Evolutionary conservation across 1,284 basidiomycete genomes (phyloP).

Genomic region (Cerrena zonata): DNA sequence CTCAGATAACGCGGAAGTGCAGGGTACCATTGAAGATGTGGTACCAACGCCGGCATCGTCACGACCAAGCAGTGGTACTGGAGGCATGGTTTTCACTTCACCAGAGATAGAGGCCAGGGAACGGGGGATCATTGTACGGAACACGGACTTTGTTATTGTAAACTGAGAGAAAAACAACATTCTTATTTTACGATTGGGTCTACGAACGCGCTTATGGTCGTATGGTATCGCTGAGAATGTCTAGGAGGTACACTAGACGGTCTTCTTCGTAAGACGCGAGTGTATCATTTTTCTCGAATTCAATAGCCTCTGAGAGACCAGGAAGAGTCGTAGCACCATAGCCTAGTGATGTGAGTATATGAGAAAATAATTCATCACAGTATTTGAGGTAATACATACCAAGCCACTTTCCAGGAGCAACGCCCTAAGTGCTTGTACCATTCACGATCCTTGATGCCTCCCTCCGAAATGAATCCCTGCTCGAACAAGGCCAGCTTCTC

Average conservation of each 20-base stretch:
- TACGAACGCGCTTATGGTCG: slow-evolving; percentile 11
- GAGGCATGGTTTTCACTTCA: neutral
- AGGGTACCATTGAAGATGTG: neutral
- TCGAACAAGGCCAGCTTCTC: slow-evolving; percentile 73
- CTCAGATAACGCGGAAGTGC: neutral
- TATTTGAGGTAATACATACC: slow-evolving; percentile 41
- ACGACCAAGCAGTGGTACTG: neutral
- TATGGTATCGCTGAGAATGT: slow-evolving; percentile 23
- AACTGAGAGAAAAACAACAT: neutral
- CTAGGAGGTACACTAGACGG: slow-evolving; percentile 54
- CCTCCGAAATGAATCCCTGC: slow-evolving; percentile 75
- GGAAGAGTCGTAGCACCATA: slow-evolving; percentile 87
- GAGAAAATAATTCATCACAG: neutral
- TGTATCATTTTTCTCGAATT: slow-evolving; percentile 60
- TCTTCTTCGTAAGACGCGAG: slow-evolving; percentile 59
- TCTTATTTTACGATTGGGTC: neutral
- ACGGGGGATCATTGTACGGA: slow-evolving; percentile 1
- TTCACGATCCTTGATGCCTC: slow-evolving; percentile 70
- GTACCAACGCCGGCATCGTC: neutral
- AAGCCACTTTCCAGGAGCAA: slow-evolving; percentile 85
- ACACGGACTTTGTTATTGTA: neutral
- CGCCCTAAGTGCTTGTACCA: slow-evolving; percentile 84
- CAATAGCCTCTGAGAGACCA: slow-evolving; percentile 74
- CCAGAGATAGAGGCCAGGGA: slow-evolving; percentile 6
- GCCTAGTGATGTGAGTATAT: slow-evolving; percentile 34